Conservation (phyloP, 371 early-diverging fungal genomes). For the Syncephalastrum racemosum region DNA sequence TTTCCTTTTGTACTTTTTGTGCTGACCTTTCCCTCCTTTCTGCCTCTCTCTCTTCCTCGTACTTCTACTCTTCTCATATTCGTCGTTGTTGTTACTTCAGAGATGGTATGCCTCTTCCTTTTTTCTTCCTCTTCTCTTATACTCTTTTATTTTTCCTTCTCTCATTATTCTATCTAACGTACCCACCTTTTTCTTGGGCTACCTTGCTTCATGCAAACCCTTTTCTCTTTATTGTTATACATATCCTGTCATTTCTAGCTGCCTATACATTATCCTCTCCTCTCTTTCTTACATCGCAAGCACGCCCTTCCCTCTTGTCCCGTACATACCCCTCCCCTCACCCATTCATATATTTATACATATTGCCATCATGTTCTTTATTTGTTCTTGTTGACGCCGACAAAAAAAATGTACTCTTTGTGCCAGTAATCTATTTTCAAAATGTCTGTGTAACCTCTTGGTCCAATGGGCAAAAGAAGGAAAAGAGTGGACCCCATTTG, state of each 20-base stretch:
- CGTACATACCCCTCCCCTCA: slow-evolving; percentile 7
- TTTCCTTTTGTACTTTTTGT: slow-evolving; percentile 3
- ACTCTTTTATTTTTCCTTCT: slow-evolving; percentile 4
- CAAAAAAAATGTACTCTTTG: too few relatives aligned
- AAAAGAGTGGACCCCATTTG: slow-evolving; percentile 1
- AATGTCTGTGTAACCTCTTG: background rate
- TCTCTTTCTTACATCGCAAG: background rate
- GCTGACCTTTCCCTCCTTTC: slow-evolving; percentile 2
- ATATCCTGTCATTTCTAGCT: slow-evolving; percentile 13
- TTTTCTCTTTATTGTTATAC: slow-evolving; percentile 10
- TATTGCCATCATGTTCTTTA: slow-evolving; percentile 11
- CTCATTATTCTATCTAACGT: slow-evolving; percentile 2
- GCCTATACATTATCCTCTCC: slow-evolving; percentile 11
- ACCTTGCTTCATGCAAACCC: slow-evolving; percentile 6
- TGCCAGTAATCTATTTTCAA: background rate
- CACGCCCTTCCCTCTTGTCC: slow-evolving; percentile 2
- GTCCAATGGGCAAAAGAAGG: background rate
- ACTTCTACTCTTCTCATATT: background rate
- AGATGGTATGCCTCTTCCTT: slow-evolving; percentile 5
- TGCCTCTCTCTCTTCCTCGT: slow-evolving; percentile 6
- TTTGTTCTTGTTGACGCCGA: slow-evolving; percentile 5
- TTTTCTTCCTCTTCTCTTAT: slow-evolving; percentile 4
- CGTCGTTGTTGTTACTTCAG: background rate
- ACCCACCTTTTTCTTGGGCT: background rate
- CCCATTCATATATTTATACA: slow-evolving; percentile 10